Percentiles rank a stretch among this genome's conserved stretches.
These are phyloP conservation scores for Paecilomyces fulvus DNA, from an alignment of 2,329 filamentous ascomycete genomes.

Conservation along the genomic window DNA sequence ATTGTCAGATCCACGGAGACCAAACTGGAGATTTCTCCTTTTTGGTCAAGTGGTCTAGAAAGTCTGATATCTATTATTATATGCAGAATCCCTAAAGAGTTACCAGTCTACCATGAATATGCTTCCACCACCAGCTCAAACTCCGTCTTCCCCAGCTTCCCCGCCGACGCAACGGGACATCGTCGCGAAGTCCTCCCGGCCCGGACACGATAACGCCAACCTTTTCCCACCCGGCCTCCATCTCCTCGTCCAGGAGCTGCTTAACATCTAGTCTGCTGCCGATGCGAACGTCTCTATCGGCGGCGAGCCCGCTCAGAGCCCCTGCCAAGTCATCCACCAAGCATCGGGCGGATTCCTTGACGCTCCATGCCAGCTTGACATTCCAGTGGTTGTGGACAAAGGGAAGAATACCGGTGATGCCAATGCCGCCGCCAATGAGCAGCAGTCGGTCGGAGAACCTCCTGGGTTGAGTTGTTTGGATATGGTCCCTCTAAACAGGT, in stretches of 20 bases:
- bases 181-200: slow-evolving; percentile 34
- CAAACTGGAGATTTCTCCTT: too few relatives aligned
- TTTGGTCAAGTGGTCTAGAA: too few relatives aligned
- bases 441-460: slow-evolving; percentile 43
- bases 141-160: slow-evolving; percentile 4
- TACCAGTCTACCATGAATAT: slow-evolving; percentile 14
- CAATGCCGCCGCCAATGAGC: slow-evolving; percentile 50
- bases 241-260: slow-evolving; percentile 22
- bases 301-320: slow-evolving; percentile 12
- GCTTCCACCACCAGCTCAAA: slow-evolving; percentile 22
- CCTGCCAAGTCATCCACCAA: slow-evolving; percentile 28
- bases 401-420: slow-evolving; percentile 50
- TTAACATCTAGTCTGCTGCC: slow-evolving; percentile 27
- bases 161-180: slow-evolving; percentile 22
- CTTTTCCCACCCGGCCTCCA: slow-evolving; percentile 16
- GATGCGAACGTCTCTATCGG: too few relatives aligned
- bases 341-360: slow-evolving; percentile 15
- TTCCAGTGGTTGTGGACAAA: slow-evolving; percentile 23
- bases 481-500: too few relatives aligned
- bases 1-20: too few relatives aligned
- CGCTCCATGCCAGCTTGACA: slow-evolving; percentile 31
- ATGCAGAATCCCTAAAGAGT: too few relatives aligned
- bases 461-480: slow-evolving; percentile 26
- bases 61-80: too few relatives aligned
- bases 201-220: slow-evolving; percentile 36